A percentile compares a stretch with the other conserved stretches of the same genome.
Evolutionary conservation across 1,284 basidiomycete species (phyloP).

Genomic region (Tilletia walkeri): DNA sequence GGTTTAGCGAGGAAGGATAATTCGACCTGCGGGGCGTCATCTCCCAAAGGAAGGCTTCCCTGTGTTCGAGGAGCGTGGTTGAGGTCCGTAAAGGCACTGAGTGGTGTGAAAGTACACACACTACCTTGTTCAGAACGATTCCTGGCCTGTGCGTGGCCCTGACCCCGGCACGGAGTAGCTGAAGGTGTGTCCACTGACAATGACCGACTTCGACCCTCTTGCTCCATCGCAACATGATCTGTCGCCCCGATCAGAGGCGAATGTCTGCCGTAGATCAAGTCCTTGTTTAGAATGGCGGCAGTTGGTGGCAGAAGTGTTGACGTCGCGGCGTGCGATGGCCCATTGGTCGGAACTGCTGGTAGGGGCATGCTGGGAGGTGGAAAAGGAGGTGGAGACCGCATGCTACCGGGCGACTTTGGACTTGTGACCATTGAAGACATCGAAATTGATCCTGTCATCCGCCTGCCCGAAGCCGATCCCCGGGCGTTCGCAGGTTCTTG

Average conservation of each 20-base stretch:
- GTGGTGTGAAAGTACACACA: no score
- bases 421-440: background rate
- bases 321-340: background rate
- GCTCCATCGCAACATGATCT: background rate
- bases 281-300: background rate
- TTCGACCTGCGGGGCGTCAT: background rate
- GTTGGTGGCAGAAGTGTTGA: background rate
- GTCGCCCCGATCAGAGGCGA: background rate
- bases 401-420: background rate
- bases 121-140: no score
- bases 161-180: background rate
- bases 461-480: background rate
- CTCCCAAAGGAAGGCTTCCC: background rate
- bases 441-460: background rate
- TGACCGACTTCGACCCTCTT: background rate
- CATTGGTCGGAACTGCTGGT: background rate
- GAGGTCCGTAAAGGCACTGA: no score
- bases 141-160: no score
- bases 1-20: background rate
- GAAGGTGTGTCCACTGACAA: background rate
- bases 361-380: conserved; percentile 7
- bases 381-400: conserved; percentile 6
- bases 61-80: no score
- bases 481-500: background rate
- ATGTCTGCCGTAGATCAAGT: background rate